Evolutionary conservation across 2,329 filamentous ascomycete genomes (phyloP), one percentile per base, ranked within the genome.

Genomic region (Exophiala spinifera): DNA sequence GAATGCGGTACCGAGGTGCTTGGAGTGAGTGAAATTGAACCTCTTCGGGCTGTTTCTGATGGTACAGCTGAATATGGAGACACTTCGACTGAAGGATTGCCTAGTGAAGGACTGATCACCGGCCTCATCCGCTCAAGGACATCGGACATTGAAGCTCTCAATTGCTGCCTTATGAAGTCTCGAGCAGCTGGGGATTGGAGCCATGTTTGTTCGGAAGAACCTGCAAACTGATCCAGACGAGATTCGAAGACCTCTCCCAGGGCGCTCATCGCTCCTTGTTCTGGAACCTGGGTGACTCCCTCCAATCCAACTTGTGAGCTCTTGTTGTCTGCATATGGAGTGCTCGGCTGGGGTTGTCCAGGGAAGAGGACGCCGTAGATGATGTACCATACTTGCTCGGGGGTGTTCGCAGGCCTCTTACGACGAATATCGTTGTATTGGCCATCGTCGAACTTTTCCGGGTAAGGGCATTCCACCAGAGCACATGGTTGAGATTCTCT

Each of bases 361-460:
- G 62, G 62, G 48, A 64, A 64, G 21, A 64, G 46, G 5, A 60
- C 59, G 3, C 49, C 46, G 36, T 55, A 64, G 10, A 64, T 61
- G 19, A 53, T 59, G 48, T 56, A 60, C 62, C 62, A 64, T 4
- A 63, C 59, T 21, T 63, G 52, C 42, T 63, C 55, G 13, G 62
- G 36, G 1, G 53, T 53, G 15, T 48, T 60, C 10, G 47, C 50
- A 5, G 62, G 62, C 33, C 61, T 42, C 40, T 63, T 64, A 10
- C 55, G 49, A 17, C 55, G 58, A 46, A 64, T 63, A n/a, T 59
- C 53, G 20, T 49, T 50, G 33, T 59, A 55, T 40, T 62, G 53
- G 14, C 39, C 50, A 21, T 60, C 53, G 28, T 61, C 55, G n/a
- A 64, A 57, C 46, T 61, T 61, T 48, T 64, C 62, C 5, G 62